Conservation (phyloP, 371 early-diverging fungal species). For the Dinochytrium kinnereticum region DNA sequence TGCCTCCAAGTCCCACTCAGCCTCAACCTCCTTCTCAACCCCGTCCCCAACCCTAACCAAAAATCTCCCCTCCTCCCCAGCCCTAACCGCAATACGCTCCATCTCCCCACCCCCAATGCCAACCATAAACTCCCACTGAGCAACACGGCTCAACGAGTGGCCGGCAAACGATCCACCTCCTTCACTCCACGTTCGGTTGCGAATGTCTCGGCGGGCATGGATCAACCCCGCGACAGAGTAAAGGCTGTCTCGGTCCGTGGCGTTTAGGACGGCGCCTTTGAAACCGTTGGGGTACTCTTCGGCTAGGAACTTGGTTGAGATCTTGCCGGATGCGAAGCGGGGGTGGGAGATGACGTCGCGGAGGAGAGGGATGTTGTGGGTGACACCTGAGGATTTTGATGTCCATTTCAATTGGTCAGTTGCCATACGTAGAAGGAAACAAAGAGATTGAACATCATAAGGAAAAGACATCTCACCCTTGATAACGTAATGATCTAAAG, state of each 20-base stretch:
- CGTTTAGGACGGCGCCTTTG: conserved; percentile 69
- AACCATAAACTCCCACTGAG: conserved; percentile 62
- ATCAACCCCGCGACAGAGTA: conserved; percentile 70
- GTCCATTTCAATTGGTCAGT: no score
- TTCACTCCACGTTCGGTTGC: conserved; percentile 61
- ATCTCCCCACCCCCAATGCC: conserved; percentile 40
- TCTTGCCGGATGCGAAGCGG: conserved; percentile 76
- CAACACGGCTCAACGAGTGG: conserved; percentile 36
- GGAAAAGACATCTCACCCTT: conserved; percentile 56
- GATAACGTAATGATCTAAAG: conserved; percentile 90
- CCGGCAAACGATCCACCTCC: conserved; percentile 50
- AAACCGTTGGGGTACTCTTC: conserved; percentile 93
- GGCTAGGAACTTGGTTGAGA: conserved; percentile 88
- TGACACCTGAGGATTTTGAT: conserved; percentile 78
- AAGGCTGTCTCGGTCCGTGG: conserved; percentile 58
- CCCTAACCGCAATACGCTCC: neutral
- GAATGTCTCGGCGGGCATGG: conserved; percentile 71
- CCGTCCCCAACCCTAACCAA: conserved; percentile 51
- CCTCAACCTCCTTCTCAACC: conserved; percentile 53
- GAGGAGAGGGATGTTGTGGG: conserved; percentile 93
- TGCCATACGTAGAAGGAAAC: neutral
- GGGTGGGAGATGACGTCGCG: conserved; percentile 84
- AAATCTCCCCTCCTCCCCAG: conserved; percentile 8
- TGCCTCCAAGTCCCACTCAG: conserved; percentile 76
- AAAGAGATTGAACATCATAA: conserved; percentile 10